A percentile compares a stretch with the other conserved stretches of the same genome.
Conservation (phyloP, 257 asterid genomes). For the Solanum gracilifrons region DNA sequence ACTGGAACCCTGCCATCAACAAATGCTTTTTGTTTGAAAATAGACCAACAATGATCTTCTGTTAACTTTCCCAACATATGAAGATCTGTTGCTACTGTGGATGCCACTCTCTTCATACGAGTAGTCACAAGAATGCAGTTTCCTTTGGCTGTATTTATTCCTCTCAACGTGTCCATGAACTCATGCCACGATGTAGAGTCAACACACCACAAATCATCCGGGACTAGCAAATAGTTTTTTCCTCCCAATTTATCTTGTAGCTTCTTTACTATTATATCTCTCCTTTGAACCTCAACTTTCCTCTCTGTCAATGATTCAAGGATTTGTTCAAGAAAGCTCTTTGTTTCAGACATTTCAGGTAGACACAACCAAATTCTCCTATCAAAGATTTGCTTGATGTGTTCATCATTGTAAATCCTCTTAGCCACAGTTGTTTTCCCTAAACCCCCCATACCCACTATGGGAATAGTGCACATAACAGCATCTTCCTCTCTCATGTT, state of each 20-base stretch:
- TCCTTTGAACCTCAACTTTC: neutral
- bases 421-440: conserved; percentile 15
- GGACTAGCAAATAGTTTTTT: conserved; percentile 8
- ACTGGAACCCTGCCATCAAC: neutral
- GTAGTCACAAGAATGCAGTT: conserved; percentile 16
- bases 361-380: conserved; percentile 15
- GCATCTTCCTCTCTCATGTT: neutral
- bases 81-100: neutral
- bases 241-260: neutral
- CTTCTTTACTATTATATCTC: neutral
- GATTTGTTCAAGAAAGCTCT: conserved; percentile 4
- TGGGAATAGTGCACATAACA: neutral
- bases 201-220: conserved; percentile 24
- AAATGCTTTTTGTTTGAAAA: conserved; percentile 9
- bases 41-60: neutral
- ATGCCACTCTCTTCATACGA: neutral
- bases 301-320: neutral
- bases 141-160: neutral
- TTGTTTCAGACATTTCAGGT: conserved; percentile 9
- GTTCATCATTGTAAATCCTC: neutral
- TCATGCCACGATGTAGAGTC: neutral
- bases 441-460: conserved; percentile 9
- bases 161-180: neutral
- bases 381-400: neutral
- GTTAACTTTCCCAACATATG: neutral